These are phyloP conservation scores for Dioszegia hungarica DNA, from an alignment of 768 basidiomycete genomes.

Conservation along the genomic window DNA sequence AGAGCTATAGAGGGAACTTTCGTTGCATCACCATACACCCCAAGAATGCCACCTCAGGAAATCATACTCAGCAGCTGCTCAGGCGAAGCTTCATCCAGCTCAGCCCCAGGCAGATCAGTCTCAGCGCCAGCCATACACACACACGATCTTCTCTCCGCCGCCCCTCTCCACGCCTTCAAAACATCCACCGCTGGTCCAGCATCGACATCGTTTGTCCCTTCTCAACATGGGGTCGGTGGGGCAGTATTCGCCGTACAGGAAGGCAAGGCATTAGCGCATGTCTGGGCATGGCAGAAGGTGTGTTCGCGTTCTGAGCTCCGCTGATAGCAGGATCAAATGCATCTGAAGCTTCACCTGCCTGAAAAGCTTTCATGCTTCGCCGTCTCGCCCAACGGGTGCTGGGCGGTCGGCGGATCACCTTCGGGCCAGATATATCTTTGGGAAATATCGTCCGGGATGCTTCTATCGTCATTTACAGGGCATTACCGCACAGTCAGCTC, in stretches of 20 bases:
- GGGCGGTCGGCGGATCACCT: conserved; percentile 80
- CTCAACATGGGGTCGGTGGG: conserved; percentile 70
- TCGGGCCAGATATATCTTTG: conserved; percentile 90
- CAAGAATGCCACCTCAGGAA: conserved; percentile 45
- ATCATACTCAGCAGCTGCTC: conserved; percentile 44
- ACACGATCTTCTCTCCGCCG: conserved; percentile 64
- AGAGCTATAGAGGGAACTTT: not conserved
- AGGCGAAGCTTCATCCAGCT: conserved; percentile 17
- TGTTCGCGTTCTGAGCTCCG: conserved; percentile 10
- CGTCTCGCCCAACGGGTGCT: conserved; percentile 65
- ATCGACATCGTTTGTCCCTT: conserved; percentile 66
- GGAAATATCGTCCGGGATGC: conserved; percentile 95
- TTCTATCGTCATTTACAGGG: conserved; percentile 87
- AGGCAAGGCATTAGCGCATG: conserved; percentile 80
- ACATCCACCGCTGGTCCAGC: conserved; percentile 65
- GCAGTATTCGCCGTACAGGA: conserved; percentile 77
- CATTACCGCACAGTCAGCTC: conserved; percentile 87
- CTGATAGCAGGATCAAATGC: conserved; percentile 72
- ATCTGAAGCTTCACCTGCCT: conserved; percentile 76
- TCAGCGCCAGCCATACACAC: conserved; percentile 56
- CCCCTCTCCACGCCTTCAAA: conserved; percentile 63
- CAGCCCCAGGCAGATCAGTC: conserved; percentile 11
- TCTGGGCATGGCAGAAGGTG: conserved; percentile 93
- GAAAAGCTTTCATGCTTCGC: conserved; percentile 81
- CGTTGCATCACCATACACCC: not conserved